phyloP scores from a whole-genome alignment of 352 stramenopile genomes.

The Aphanomyces cochlioides region DNA sequence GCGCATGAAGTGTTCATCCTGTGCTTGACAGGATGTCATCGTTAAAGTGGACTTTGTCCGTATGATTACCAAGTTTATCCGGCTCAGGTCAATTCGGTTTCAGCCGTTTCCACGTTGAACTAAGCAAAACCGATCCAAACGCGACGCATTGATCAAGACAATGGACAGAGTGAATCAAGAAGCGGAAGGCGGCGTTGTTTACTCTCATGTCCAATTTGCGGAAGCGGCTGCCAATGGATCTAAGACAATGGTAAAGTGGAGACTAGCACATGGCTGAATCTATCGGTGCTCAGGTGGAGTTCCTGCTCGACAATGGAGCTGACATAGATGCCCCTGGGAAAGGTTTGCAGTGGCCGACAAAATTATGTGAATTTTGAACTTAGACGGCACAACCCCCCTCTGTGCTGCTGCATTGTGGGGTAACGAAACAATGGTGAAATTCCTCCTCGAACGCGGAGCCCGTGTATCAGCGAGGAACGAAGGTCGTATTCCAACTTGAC shows the following conservation, averaged over 20 bases:
- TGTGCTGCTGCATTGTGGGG: constrained; percentile 59
- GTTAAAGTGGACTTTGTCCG: too few species aligned
- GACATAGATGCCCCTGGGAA: constrained; percentile 39
- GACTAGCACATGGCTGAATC: not conserved
- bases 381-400: constrained; percentile 61
- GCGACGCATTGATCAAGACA: too few species aligned
- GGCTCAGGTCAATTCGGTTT: not conserved
- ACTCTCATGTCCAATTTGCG: constrained; percentile 58
- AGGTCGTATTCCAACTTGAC: constrained; percentile 32
- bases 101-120: not conserved
- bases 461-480: constrained; percentile 53
- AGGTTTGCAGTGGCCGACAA: constrained; percentile 20
- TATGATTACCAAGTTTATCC: too few species aligned
- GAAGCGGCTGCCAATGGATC: constrained; percentile 60
- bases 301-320: constrained; percentile 47
- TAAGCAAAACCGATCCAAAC: too few species aligned
- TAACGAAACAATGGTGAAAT: constrained; percentile 61
- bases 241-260: constrained; percentile 44
- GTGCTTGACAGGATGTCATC: not conserved
- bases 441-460: constrained; percentile 52
- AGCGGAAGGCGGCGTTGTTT: constrained; percentile 44
- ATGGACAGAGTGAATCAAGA: constrained; percentile 31
- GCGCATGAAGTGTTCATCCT: constrained; percentile 62
- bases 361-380: not conserved
- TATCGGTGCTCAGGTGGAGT: constrained; percentile 42